These are phyloP conservation scores for Nicotiana sylvestris DNA, from an alignment of 257 asterid species.

Conservation along the genomic window DNA sequence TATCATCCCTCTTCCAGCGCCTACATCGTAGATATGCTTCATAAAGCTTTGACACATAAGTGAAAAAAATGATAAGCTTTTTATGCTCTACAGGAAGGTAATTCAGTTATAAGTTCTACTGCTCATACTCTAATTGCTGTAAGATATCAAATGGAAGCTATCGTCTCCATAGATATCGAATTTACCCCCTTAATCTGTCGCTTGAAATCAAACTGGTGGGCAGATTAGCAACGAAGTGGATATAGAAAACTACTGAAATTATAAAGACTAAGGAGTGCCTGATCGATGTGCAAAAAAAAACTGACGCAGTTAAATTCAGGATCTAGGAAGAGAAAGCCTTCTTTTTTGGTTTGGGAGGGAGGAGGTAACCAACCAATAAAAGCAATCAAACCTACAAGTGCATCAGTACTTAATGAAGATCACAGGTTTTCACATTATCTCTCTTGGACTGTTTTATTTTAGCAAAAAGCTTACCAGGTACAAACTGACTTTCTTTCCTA, in stretches of 20 bases:
- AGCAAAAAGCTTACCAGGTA: neutral
- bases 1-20: neutral
- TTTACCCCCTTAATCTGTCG: neutral
- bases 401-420: neutral
- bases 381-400: neutral
- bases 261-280: neutral
- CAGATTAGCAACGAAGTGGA: neutral
- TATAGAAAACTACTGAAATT: neutral
- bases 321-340: neutral
- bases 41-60: neutral
- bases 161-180: neutral
- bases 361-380: neutral
- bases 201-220: neutral
- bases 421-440: neutral
- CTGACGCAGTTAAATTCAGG: neutral
- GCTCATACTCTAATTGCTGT: neutral
- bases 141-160: neutral
- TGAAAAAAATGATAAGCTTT: neutral
- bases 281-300: neutral
- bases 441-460: neutral
- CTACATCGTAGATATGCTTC: neutral
- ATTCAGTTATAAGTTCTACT: neutral
- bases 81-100: neutral
- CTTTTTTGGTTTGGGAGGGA: neutral
- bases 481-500: neutral